Percentiles rank a stretch among this genome's conserved stretches.
Conservation (phyloP, 352 stramenopile genomes). For the Phytophthora boehmeriae region DNA sequence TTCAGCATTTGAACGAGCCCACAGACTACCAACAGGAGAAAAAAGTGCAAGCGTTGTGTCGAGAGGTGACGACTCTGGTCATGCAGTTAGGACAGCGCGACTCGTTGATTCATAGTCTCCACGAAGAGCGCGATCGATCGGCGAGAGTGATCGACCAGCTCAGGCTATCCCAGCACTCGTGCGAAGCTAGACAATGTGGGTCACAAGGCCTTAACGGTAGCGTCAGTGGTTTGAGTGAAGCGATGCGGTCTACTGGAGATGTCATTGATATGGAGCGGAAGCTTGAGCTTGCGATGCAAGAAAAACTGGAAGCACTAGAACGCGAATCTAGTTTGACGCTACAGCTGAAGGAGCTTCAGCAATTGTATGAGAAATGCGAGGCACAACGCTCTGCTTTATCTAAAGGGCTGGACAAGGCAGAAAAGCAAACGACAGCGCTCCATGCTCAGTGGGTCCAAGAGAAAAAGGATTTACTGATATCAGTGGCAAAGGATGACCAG, state of each 20-base stretch:
- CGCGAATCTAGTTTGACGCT: constrained; percentile 23
- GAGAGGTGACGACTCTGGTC: constrained; percentile 58
- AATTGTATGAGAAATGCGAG: constrained; percentile 50
- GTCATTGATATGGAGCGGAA: constrained; percentile 42
- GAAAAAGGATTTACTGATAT: constrained; percentile 50
- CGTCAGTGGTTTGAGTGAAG: constrained; percentile 34
- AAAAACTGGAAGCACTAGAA: constrained; percentile 35
- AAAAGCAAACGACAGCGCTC: constrained; percentile 56
- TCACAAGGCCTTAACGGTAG: constrained; percentile 21
- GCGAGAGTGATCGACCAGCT: constrained; percentile 49
- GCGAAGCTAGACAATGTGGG: constrained; percentile 9
- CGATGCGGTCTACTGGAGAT: constrained; percentile 25
- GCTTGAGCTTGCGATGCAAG: constrained; percentile 30
- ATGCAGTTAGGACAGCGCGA: constrained; percentile 64
- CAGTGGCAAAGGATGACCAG: constrained; percentile 41
- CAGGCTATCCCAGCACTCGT: constrained; percentile 35
- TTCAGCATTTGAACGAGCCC: constrained; percentile 35
- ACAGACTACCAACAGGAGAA: constrained; percentile 50
- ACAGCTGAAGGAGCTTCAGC: constrained; percentile 47
- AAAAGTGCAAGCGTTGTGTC: constrained; percentile 60
- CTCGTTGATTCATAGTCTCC: constrained; percentile 58
- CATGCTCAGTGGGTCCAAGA: constrained; percentile 69
- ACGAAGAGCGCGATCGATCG: constrained; percentile 55
- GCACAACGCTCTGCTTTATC: constrained; percentile 47
- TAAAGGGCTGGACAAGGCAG: constrained; percentile 47